Evolutionary conservation across 176 grass and related monocot species (phyloP).

Genomic region (Otatea glauca): DNA sequence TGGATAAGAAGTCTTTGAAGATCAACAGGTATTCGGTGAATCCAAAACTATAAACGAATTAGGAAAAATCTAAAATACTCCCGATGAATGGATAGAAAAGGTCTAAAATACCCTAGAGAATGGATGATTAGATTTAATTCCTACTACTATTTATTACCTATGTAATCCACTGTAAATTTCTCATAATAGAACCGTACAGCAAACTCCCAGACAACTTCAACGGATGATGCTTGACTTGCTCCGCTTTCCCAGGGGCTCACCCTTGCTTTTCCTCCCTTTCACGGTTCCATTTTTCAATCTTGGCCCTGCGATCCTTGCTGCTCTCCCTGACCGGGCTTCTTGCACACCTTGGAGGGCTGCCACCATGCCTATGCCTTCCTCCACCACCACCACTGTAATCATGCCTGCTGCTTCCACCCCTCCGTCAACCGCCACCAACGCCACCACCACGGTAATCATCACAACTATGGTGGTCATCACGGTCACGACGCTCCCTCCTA

Average conservation of each 20-base stretch:
- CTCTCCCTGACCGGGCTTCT: constrained; percentile 57
- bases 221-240: not conserved
- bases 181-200: not conserved
- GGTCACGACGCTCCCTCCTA: constrained; percentile 45
- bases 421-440: constrained; percentile 19
- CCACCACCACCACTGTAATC: constrained; percentile 47
- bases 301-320: constrained; percentile 68
- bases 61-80: too few species aligned
- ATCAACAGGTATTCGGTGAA: too few species aligned
- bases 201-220: not conserved
- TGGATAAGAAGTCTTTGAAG: too few species aligned
- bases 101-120: too few species aligned
- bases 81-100: too few species aligned
- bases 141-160: too few species aligned
- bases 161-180: too few species aligned
- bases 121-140: too few species aligned
- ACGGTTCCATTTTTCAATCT: constrained; percentile 72
- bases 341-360: constrained; percentile 54
- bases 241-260: not conserved
- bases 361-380: constrained; percentile 48
- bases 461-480: constrained; percentile 40
- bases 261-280: constrained; percentile 57
- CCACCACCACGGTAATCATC: constrained; percentile 43
- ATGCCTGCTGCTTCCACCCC: constrained; percentile 54
- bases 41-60: too few species aligned